A percentile compares a stretch with the other conserved stretches of the same genome.
phyloP scores from a whole-genome alignment of 2,329 filamentous ascomycete species.

The Trematosphaeria pertusa region DNA sequence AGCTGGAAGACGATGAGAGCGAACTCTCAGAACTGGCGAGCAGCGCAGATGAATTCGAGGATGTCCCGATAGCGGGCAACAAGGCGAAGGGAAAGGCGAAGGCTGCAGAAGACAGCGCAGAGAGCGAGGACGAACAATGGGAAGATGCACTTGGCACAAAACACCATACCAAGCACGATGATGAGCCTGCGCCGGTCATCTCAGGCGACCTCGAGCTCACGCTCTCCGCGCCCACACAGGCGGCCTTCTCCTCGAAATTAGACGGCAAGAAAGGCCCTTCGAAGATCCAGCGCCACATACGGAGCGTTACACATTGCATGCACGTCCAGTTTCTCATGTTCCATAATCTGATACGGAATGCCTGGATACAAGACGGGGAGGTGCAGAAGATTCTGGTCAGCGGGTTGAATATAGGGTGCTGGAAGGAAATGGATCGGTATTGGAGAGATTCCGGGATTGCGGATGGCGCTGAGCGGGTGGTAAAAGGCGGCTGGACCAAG shows the following conservation, averaged over 20 bases:
- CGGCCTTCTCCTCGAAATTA: conserved; percentile 43
- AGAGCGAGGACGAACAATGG: conserved; percentile 50
- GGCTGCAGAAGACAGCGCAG: conserved; percentile 37
- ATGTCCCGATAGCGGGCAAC: conserved; percentile 46
- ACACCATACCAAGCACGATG: conserved; percentile 41
- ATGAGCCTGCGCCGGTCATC: conserved; percentile 54
- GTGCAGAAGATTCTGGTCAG: conserved; percentile 42
- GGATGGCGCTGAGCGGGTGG: conserved; percentile 78
- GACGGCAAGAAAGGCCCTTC: conserved; percentile 83
- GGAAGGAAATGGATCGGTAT: conserved; percentile 52
- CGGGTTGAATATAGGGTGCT: conserved; percentile 38
- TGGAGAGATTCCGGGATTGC: conserved; percentile 79
- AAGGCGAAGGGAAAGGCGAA: conserved; percentile 54
- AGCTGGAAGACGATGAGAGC: conserved; percentile 49
- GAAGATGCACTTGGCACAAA: conserved; percentile 47
- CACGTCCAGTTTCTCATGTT: conserved; percentile 89
- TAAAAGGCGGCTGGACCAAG: conserved; percentile 66
- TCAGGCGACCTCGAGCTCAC: conserved; percentile 78
- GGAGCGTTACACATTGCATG: conserved; percentile 81
- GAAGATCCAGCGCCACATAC: conserved; percentile 81
- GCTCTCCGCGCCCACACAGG: conserved; percentile 49
- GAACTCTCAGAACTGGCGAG: conserved; percentile 51
- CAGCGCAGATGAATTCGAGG: conserved; percentile 58
- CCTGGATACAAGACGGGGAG: conserved; percentile 45
- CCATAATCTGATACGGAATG: conserved; percentile 76